These are phyloP conservation scores for Calycina marina DNA, from an alignment of 2,329 filamentous ascomycete genomes.

Conservation along the genomic window DNA sequence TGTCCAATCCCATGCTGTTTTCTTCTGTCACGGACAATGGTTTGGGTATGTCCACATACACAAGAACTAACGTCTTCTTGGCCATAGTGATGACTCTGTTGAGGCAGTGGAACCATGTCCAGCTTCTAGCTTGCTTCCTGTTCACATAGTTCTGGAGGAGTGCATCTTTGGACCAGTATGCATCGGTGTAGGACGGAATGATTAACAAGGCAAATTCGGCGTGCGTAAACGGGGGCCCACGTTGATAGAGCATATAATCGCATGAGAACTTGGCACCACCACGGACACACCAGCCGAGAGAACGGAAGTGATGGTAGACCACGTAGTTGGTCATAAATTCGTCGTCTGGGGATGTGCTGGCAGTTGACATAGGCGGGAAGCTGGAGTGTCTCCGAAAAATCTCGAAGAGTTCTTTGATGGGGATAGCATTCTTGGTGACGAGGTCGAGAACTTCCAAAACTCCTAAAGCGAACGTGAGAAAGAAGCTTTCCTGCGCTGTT, in stretches of 20 bases:
- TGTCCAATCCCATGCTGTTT: conserved; percentile 40
- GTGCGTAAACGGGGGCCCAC: conserved; percentile 86
- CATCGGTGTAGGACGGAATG: conserved; percentile 64
- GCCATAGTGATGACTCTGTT: conserved; percentile 85
- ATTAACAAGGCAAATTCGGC: conserved; percentile 85
- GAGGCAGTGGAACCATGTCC: conserved; percentile 78
- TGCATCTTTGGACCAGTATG: conserved; percentile 47
- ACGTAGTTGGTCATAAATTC: conserved; percentile 76
- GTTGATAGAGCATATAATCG: conserved; percentile 87
- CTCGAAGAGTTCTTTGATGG: conserved; percentile 42
- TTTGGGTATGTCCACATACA: conserved; percentile 81
- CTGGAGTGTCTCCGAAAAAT: conserved; percentile 57
- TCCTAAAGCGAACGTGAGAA: conserved; percentile 70
- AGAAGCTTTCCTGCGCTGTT: conserved; percentile 81
- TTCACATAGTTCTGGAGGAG: conserved; percentile 36
- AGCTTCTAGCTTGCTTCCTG: conserved; percentile 37
- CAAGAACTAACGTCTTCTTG: conserved; percentile 74
- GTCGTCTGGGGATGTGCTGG: conserved; percentile 54
- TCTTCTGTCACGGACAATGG: conserved; percentile 35
- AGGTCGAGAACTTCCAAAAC: conserved; percentile 48
- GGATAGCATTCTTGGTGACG: conserved; percentile 29
- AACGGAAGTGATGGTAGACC: conserved; percentile 92
- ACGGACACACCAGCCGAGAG: conserved; percentile 85
- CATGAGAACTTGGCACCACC: conserved; percentile 89
- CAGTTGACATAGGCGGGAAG: conserved; percentile 39